Evolutionary conservation across 208 protist genomes (phyloP), one percentile per base, ranked within the genome.

Genomic region (Crithidia expoeki): DNA sequence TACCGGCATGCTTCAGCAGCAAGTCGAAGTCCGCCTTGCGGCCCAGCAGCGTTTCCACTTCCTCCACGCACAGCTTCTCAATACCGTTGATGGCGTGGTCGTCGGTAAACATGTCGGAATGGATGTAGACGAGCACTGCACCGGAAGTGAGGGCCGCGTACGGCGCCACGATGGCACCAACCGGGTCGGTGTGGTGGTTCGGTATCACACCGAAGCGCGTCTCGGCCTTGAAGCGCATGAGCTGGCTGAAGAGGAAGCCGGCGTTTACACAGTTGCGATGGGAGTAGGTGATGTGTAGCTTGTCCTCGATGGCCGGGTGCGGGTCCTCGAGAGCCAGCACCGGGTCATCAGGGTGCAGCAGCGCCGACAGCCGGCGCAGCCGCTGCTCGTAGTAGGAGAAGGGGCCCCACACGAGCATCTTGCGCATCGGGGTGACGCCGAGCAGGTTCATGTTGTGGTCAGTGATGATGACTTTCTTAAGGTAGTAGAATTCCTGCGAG

Each of bases 341-440:
- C 27, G 92, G 92, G 52, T 97, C 92, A 55, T 97, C 92, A 2
- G 89, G 92, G 79, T 97, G 92, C 58, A 97, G 78, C 30, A 97
- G 82, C 21, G 89, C 85, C 17, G 88, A 93, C 46, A 97, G 83
- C 19, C 92, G 88, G 49, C 92, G 86, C 38, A 97, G 87, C 38
- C 88, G 92, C 72, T 97, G 90, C 75, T 97, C 92, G 62, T 97
- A 95, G 82, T 94, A 95, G 9, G 92, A 97, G 80, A 95, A 95
- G 33, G 92, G 89, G 28, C 89, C 89, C 89, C 92, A 96, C 32
- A 94, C 84, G 28, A 96, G 80, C 76, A 96, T 94, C 73, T 92
- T 91, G 6, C 92, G 88, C 87, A 96, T 90, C 56, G 92, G 92
- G 28, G 92, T 94, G 44, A 93, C 89, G 5, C 92, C 89, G 7